Base-by-base conservation (phyloP, 257 asterid genomes). In the Thymus mandschuricus region DNA sequence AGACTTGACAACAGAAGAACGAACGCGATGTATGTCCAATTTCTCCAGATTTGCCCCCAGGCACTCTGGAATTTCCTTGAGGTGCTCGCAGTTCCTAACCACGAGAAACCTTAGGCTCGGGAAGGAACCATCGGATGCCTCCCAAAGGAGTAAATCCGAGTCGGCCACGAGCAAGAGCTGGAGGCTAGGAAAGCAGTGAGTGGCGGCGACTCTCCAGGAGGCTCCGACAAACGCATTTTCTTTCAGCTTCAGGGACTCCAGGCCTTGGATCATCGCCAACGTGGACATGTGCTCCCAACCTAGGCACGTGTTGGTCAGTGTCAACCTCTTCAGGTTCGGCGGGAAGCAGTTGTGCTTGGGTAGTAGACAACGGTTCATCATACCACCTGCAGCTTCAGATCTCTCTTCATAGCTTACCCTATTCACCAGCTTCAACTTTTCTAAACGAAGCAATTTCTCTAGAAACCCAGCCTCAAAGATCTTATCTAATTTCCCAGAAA, bases 371-470 rank as follows among this genome's bases (percentile, higher is more conserved):
- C 10, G 60, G 8, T 35, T 1, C 40, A 57, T 5, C n/a, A 4
- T 1, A 55, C 29, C 21, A 21, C 21, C 21, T 21, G 21, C 21
- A 21, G 21, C 38, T 9, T 55, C 60, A 8, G 35, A 27, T 55
- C 11, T 55, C 10, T n/a, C 5, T 30, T 55, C 60, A 9, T 8
- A 12, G n/a, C 13, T 0, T 34, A 55, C 3, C 10, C 33, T 50
- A 27, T 69, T 69, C 74, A 69, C 66, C 57, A 69, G 55, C 66
- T 69, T 69, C 74, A 69, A 34, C 57, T 57, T 69, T 45, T 69
- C 74, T 15, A 69, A 66, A 29, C 5, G 34, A 48, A 9, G 7
- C 35, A 69, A 8, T 8, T 43, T 8, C 31, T 3, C 30, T 2
- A 69, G 21, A 38, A 9, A 56, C 4, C 13, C 30, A 1, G n/a